phyloP scores from a whole-genome alignment of 2,329 filamentous ascomycete genomes.

The Pseudopyricularia cyperi region DNA sequence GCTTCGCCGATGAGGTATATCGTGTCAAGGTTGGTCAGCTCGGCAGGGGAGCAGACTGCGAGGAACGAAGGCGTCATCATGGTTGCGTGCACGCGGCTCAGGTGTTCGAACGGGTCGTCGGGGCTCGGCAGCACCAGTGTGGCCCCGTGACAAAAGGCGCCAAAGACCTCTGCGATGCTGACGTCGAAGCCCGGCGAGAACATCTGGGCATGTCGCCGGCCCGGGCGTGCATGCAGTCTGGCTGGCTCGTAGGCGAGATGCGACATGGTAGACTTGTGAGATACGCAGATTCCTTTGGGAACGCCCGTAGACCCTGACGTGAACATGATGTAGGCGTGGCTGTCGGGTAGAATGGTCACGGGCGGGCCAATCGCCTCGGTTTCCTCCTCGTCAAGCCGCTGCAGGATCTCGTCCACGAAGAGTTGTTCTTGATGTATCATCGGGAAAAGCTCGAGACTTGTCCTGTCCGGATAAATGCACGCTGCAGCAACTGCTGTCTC shows the following conservation, averaged over 20 bases:
- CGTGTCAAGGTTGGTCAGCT: neutral
- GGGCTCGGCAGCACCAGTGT: neutral
- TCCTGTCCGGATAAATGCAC: no score
- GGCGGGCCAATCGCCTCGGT: neutral
- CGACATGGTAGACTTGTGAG: neutral
- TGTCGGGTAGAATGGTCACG: neutral
- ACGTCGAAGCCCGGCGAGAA: neutral
- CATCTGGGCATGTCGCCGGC: neutral
- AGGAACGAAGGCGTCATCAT: slow-evolving; percentile 22
- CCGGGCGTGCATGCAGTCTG: neutral
- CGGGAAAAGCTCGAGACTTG: no score
- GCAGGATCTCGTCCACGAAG: neutral
- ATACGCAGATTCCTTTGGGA: neutral
- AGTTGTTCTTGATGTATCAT: no score
- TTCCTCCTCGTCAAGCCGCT: neutral
- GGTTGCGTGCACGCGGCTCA: slow-evolving; percentile 15
- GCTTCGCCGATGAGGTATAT: neutral
- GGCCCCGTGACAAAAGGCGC: neutral
- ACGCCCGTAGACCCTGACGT: neutral
- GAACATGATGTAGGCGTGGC: neutral
- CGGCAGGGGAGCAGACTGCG: neutral
- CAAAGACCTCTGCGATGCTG: neutral
- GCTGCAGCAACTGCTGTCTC: no score
- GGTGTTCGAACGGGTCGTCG: slow-evolving; percentile 15
- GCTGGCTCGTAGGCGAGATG: neutral